A percentile compares a stretch with the other conserved stretches of the same genome.
Evolutionary conservation across 768 basidiomycete species (phyloP).

Genomic region (Stropharia rugosoannulata): DNA sequence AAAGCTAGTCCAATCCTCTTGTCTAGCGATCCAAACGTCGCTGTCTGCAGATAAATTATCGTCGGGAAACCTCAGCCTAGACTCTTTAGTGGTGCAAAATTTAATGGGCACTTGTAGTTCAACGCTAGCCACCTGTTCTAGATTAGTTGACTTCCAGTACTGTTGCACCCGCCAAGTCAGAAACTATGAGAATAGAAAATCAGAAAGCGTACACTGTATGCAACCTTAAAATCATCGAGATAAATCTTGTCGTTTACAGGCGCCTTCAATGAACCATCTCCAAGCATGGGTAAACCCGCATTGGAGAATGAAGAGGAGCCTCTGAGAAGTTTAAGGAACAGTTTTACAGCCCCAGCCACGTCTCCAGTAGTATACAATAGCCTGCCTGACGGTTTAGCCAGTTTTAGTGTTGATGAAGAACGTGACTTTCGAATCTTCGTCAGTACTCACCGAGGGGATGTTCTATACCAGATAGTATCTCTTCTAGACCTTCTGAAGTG

Average conservation of each 20-base stretch:
- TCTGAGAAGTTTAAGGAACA: constrained; percentile 74
- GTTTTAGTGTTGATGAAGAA: neutral
- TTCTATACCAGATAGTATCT: constrained; percentile 71
- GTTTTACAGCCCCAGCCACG: constrained; percentile 67
- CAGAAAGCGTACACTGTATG: constrained; percentile 64
- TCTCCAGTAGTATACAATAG: constrained; percentile 91
- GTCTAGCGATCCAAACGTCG: constrained; percentile 60
- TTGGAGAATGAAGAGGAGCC: constrained; percentile 30
- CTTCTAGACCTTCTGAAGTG: constrained; percentile 50
- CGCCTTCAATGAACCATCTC: constrained; percentile 22
- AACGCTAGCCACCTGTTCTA: constrained; percentile 35
- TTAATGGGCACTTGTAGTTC: constrained; percentile 64
- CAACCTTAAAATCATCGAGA: constrained; percentile 86
- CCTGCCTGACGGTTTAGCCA: constrained; percentile 50
- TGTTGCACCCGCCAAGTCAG: constrained; percentile 25
- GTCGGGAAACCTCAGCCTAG: constrained; percentile 55
- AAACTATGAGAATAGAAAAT: neutral
- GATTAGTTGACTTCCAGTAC: constrained; percentile 71
- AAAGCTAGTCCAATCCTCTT: constrained; percentile 64
- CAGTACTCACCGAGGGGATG: constrained; percentile 64
- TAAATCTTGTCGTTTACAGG: constrained; percentile 61
- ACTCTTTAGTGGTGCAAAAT: constrained; percentile 60
- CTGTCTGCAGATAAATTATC: constrained; percentile 43
- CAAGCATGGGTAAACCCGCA: constrained; percentile 3
- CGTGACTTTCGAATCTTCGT: too few relatives aligned